A percentile compares a stretch with the other conserved stretches of the same genome.
phyloP scores from a whole-genome alignment of 2,329 filamentous ascomycete species.

The Ceratocystis smalleyi region DNA sequence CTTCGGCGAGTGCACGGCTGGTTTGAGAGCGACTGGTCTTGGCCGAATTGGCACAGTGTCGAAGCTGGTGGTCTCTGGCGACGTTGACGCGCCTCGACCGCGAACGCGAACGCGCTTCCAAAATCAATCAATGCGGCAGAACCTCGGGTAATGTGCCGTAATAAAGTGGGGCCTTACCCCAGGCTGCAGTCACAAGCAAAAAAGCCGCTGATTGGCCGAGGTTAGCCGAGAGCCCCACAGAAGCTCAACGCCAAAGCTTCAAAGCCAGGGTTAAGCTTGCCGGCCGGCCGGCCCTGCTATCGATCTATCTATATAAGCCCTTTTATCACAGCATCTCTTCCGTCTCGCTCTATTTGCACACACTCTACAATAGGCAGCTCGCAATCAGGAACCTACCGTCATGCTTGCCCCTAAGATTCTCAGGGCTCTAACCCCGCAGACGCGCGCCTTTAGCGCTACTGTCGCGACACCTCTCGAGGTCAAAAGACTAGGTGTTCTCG shows the following conservation, averaged over 20 bases:
- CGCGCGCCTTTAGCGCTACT: slow-evolving; percentile 54
- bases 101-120: slow-evolving; percentile 19
- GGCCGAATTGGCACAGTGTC: too few species aligned
- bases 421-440: background rate
- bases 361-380: background rate
- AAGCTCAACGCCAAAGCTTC: slow-evolving; percentile 21
- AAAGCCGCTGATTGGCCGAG: slow-evolving; percentile 25
- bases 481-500: slow-evolving; percentile 78
- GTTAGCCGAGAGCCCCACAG: slow-evolving; percentile 25
- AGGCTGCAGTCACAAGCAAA: slow-evolving; percentile 3
- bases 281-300: too few species aligned
- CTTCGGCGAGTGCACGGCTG: background rate
- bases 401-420: background rate
- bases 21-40: background rate
- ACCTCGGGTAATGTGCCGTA: background rate
- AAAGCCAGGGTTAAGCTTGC: background rate
- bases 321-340: background rate
- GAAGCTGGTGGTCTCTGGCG: too few species aligned
- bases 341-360: background rate
- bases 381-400: background rate
- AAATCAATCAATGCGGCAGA: slow-evolving; percentile 15
- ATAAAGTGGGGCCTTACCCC: background rate
- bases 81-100: background rate
- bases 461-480: slow-evolving; percentile 47
- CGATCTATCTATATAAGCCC: background rate